Evolutionary conservation across 140 eudicot species (phyloP), one percentile per base, ranked within the genome.

Genomic region (Bidens hawaiensis): DNA sequence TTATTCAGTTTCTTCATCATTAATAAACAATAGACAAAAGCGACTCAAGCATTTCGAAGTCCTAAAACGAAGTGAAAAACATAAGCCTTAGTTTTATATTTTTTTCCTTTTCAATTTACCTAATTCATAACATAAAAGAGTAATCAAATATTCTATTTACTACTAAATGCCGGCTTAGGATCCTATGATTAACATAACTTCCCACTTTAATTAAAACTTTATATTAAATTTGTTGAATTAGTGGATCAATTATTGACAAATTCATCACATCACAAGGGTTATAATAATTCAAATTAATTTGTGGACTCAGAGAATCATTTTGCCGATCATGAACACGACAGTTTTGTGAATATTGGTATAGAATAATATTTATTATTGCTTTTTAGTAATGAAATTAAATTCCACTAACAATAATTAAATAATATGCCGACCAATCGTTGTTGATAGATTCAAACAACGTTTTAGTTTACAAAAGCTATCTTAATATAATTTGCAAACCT

Each of bases 291-390:
- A 28, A 53, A 27, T 57, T 27, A 53, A 56, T 18, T 57, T n/a
- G 7, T 28, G 25, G 58, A 43, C 48, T 19, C 36, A 14, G 21
- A 43, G 57, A 68, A 57, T 68, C 18, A 19, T 57, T 56, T 18
- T 45, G 74, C 74, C 65, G 74, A 68, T 56, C 74, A 43, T 42
- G 74, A 68, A 38, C 58, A 68, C 56, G 59, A 57, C 74, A 57
- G 7, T 55, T 56, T 57, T 68, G 46, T 68, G 55, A 30, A 57
- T 46, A 43, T 45, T 28, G 33, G 24, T 51, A 11, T 9, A 50
- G 22, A 17, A 16, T 45, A 45, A 38, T 53, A 11, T 28, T 52
- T 15, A 53, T 36, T 24, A 46, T 31, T 66, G 48, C 7, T 49
- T 65, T 22, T 22, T 33, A 18, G 18, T 40, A 21, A 41, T 14